These are phyloP conservation scores for Kuraishia ogatae DNA, from an alignment of 805 yeast genomes.

Conservation along the genomic window DNA sequence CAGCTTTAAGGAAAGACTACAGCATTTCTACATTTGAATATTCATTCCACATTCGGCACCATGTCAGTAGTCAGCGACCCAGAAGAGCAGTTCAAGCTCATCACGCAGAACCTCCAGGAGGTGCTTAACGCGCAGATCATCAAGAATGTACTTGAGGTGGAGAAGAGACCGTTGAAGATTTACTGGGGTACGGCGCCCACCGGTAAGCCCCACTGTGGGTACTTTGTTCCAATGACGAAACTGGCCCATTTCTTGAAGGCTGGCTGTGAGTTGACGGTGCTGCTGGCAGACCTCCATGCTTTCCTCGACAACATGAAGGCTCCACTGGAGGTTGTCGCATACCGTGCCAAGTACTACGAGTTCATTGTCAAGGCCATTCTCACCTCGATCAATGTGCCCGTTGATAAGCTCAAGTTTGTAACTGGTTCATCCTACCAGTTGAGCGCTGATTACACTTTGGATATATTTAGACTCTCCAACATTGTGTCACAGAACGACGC, in stretches of 20 bases:
- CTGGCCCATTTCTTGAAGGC: slow-evolving; percentile 92
- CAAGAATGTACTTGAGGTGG: slow-evolving; percentile 70
- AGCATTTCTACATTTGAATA: too few relatives aligned
- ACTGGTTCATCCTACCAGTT: slow-evolving; percentile 89
- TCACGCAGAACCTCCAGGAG: slow-evolving; percentile 86
- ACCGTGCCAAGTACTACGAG: slow-evolving; percentile 89
- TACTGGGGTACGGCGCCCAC: slow-evolving; percentile 99
- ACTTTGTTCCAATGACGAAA: slow-evolving; percentile 96
- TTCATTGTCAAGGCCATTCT: slow-evolving; percentile 76
- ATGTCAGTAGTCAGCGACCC: slow-evolving; percentile 31
- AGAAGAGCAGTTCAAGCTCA: slow-evolving; percentile 58
- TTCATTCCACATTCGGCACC: background rate
- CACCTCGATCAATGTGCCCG: slow-evolving; percentile 81
- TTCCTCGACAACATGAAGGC: slow-evolving; percentile 98
- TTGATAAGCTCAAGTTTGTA: slow-evolving; percentile 77
- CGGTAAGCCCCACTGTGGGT: slow-evolving; percentile 97
- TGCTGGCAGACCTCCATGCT: slow-evolving; percentile 94
- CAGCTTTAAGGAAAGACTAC: too few relatives aligned
- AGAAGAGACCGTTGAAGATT: slow-evolving; percentile 73
- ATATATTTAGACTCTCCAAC: slow-evolving; percentile 79
- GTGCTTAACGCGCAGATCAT: slow-evolving; percentile 83
- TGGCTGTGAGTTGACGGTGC: slow-evolving; percentile 88
- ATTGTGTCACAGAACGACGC: slow-evolving; percentile 90
- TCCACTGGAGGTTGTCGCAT: slow-evolving; percentile 79
- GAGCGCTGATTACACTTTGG: slow-evolving; percentile 72